Conservation (phyloP, 2,329 filamentous ascomycete genomes). For the Alternaria gaisen region DNA sequence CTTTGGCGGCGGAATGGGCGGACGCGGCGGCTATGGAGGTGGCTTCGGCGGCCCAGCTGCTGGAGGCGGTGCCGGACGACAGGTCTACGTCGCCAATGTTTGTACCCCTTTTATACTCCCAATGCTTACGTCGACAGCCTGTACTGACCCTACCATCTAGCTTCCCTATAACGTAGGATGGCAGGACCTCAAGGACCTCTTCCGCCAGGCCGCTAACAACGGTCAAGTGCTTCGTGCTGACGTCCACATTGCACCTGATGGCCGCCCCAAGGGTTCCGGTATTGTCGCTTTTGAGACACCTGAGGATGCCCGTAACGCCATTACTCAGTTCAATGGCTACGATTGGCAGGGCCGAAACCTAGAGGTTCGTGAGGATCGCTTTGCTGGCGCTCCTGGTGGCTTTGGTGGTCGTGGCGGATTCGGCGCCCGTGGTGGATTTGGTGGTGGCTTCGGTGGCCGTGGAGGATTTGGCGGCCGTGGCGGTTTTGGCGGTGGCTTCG, state of each 20-base stretch:
- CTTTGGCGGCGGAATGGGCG: slow-evolving; percentile 52
- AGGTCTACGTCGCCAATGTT: slow-evolving; percentile 98
- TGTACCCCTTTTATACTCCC: slow-evolving; percentile 62
- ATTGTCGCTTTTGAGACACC: slow-evolving; percentile 96
- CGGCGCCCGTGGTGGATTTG: slow-evolving; percentile 25
- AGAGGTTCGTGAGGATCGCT: slow-evolving; percentile 96
- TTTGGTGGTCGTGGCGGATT: slow-evolving; percentile 51
- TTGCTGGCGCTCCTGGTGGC: slow-evolving; percentile 69
- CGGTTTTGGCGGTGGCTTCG: slow-evolving; percentile 60
- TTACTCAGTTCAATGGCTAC: slow-evolving; percentile 97
- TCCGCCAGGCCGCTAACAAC: slow-evolving; percentile 77
- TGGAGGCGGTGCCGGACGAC: slow-evolving; percentile 75
- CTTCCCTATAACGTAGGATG: slow-evolving; percentile 97
- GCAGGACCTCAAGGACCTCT: slow-evolving; percentile 99
- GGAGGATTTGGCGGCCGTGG: slow-evolving; percentile 63
- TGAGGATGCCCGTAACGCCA: slow-evolving; percentile 94
- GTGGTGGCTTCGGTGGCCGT: slow-evolving; percentile 49
- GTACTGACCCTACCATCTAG: slow-evolving; percentile 61
- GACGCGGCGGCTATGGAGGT: slow-evolving; percentile 57
- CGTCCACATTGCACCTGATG: slow-evolving; percentile 90
- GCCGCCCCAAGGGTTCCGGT: slow-evolving; percentile 93
- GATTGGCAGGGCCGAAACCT: slow-evolving; percentile 95
- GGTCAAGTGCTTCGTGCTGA: slow-evolving; percentile 85
- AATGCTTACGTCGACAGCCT: slow-evolving; percentile 41
- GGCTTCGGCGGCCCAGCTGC: slow-evolving; percentile 62